These are phyloP conservation scores for Metrosideros polymorpha DNA, from an alignment of 441 rosid species.

Conservation along the genomic window DNA sequence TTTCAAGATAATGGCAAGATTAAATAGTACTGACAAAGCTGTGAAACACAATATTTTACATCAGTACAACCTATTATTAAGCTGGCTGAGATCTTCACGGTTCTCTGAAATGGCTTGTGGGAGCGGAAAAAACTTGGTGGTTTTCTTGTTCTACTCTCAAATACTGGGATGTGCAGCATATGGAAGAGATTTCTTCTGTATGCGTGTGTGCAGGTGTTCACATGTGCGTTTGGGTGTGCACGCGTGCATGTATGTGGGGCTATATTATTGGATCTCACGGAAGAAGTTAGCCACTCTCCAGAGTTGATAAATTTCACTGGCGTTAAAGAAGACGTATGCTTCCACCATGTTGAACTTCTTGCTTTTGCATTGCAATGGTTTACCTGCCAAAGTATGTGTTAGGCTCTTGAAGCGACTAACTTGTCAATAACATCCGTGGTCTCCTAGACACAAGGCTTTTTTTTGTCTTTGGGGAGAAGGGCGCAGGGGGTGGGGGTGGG, in stretches of 20 bases:
- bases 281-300: neutral
- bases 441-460: neutral
- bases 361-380: neutral
- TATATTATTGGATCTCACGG: neutral
- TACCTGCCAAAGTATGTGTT: neutral
- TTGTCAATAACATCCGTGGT: neutral
- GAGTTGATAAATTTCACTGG: neutral
- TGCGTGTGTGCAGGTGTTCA: too few species aligned
- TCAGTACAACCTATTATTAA: neutral
- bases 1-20: neutral
- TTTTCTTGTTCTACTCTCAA: neutral
- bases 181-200: neutral
- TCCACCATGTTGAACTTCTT: neutral
- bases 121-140: neutral
- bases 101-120: neutral
- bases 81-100: neutral
- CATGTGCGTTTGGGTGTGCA: neutral
- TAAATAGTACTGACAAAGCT: neutral
- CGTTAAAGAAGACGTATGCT: neutral
- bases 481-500: neutral
- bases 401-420: neutral
- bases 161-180: neutral
- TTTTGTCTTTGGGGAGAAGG: neutral
- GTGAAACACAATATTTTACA: neutral
- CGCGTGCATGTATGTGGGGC: neutral